phyloP scores from a whole-genome alignment of 306 rosid genomes.

The Chamaecrista fasciculata region DNA sequence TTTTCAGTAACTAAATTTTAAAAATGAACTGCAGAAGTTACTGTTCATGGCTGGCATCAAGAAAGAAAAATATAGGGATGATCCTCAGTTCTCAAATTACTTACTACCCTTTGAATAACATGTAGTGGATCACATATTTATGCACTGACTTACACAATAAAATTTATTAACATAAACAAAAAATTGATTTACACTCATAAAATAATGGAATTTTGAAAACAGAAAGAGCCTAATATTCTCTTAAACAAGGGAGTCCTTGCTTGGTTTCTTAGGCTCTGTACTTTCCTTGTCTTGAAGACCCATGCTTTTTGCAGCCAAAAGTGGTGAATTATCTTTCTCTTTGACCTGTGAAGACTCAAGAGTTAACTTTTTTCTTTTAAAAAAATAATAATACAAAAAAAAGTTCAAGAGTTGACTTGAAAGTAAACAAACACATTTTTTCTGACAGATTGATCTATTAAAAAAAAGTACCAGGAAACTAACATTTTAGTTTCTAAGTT shows the following conservation, averaged over 20 bases:
- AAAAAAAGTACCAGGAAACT: too few species aligned
- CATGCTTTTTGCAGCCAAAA: constrained; percentile 56
- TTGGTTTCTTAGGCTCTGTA: constrained; percentile 68
- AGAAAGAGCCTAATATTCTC: constrained; percentile 18
- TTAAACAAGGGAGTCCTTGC: constrained; percentile 78
- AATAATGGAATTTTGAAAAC: constrained; percentile 13
- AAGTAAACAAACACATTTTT: too few species aligned
- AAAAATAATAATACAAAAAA: neutral
- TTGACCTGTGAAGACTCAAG: constrained; percentile 43
- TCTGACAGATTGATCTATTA: too few species aligned
- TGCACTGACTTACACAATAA: constrained; percentile 26
- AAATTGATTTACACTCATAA: constrained; percentile 54
- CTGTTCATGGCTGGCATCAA: neutral
- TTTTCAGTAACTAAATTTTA: neutral
- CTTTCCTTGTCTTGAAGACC: constrained; percentile 64
- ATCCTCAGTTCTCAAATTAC: neutral
- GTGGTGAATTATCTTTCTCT: constrained; percentile 64
- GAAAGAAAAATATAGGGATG: neutral
- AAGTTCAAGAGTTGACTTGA: too few species aligned
- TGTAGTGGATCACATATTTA: constrained; percentile 16
- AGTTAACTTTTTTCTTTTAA: too few species aligned
- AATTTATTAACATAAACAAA: constrained; percentile 33
- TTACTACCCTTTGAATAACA: constrained; percentile 15
- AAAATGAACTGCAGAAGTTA: neutral
- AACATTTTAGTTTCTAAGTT: too few species aligned